Evolutionary conservation across 2,329 filamentous ascomycete genomes (phyloP).

Genomic region (Penicillium sp.): DNA sequence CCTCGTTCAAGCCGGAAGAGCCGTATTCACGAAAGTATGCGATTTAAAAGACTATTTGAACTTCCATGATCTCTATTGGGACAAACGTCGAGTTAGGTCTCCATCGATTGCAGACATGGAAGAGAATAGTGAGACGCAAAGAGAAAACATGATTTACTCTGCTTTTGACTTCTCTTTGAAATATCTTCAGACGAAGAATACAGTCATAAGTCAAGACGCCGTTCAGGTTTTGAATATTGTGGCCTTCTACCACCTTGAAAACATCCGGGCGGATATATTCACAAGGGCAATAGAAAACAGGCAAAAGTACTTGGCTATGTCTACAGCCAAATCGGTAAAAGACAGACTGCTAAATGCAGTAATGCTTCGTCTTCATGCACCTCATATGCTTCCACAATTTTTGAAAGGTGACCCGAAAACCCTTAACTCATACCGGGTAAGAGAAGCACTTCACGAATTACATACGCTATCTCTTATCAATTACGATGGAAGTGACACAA

Average conservation of each 20-base stretch:
- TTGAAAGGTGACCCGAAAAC: neutral
- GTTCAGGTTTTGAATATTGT: slow-evolving; percentile 15
- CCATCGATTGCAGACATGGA: neutral
- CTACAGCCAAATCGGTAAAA: neutral
- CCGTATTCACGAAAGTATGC: slow-evolving; percentile 20
- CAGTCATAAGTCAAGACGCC: slow-evolving; percentile 10
- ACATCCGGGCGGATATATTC: slow-evolving; percentile 12
- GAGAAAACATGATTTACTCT: slow-evolving; percentile 6
- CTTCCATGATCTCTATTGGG: slow-evolving; percentile 14
- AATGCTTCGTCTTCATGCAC: slow-evolving; percentile 1
- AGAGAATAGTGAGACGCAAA: neutral
- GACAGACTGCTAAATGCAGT: neutral
- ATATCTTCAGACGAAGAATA: slow-evolving; percentile 11
- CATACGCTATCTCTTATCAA: slow-evolving; percentile 17
- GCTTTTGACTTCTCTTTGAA: slow-evolving; percentile 10
- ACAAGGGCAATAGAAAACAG: slow-evolving; percentile 13
- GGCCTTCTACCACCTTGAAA: slow-evolving; percentile 15
- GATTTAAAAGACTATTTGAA: slow-evolving; percentile 22
- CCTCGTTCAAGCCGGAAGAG: slow-evolving; percentile 23
- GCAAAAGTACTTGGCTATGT: neutral
- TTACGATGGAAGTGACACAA: slow-evolving; percentile 20
- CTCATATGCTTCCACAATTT: slow-evolving; percentile 3
- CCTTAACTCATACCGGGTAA: slow-evolving; percentile 12
- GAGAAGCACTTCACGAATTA: slow-evolving; percentile 16
- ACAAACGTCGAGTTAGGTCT: neutral